A percentile compares a stretch with the other conserved stretches of the same genome.
phyloP scores from a whole-genome alignment of 768 basidiomycete genomes.

The Lactarius quietus region DNA sequence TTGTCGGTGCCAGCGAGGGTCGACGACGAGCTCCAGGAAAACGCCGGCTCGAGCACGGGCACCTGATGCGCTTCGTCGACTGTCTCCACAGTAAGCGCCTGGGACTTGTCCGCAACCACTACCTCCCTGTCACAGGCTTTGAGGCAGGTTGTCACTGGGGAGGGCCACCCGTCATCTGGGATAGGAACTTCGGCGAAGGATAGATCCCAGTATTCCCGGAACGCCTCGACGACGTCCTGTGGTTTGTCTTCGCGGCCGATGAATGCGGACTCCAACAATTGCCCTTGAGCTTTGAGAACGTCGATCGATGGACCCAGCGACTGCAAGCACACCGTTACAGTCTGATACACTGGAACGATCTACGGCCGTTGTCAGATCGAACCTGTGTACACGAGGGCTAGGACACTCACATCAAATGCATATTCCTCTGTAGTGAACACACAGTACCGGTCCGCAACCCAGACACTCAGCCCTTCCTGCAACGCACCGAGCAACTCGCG shows the following conservation, averaged over 20 bases:
- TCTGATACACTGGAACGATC: constrained; percentile 65
- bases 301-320: constrained; percentile 40
- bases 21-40: constrained; percentile 18
- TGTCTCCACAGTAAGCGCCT: neutral
- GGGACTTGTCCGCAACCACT: constrained; percentile 15
- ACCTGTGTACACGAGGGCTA: constrained; percentile 2
- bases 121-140: constrained; percentile 22
- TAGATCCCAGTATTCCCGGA: constrained; percentile 59
- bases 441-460: constrained; percentile 59
- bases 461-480: constrained; percentile 53
- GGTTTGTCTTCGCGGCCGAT: constrained; percentile 47
- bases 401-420: constrained; percentile 49
- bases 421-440: constrained; percentile 54
- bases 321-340: constrained; percentile 49
- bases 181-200: constrained; percentile 41
- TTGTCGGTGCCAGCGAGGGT: constrained; percentile 22
- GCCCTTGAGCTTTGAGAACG: constrained; percentile 46
- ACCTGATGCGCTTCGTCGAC: neutral
- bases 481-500: constrained; percentile 44
- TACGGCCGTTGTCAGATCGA: constrained; percentile 29
- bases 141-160: constrained; percentile 40
- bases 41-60: constrained; percentile 6
- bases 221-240: constrained; percentile 44
- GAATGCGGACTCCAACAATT: constrained; percentile 58
- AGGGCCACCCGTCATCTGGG: constrained; percentile 55